Percentiles rank a stretch among this genome's conserved stretches.
phyloP scores from a whole-genome alignment of 306 rosid species.

The Cercis canadensis region DNA sequence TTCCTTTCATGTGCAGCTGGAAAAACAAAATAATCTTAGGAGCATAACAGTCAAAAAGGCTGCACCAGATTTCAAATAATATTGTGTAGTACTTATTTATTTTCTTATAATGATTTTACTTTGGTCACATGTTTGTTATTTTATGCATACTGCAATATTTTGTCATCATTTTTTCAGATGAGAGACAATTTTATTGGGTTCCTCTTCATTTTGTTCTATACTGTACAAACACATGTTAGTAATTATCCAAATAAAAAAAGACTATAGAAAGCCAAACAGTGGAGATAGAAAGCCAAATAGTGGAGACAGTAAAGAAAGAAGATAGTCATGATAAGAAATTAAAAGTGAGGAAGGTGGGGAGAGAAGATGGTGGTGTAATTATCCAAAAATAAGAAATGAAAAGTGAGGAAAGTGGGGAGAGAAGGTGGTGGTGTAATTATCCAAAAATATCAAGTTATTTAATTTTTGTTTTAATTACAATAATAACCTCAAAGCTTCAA shows the following conservation, averaged over 20 bases:
- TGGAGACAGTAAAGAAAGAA: conserved; percentile 25
- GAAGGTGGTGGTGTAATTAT: conserved; percentile 21
- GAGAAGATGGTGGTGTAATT: no score
- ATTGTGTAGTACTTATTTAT: conserved; percentile 17
- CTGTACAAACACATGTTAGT: no score
- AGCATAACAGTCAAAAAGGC: conserved; percentile 23
- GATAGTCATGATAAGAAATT: conserved; percentile 25
- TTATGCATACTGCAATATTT: conserved; percentile 2
- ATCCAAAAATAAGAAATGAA: neutral
- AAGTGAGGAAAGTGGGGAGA: conserved; percentile 18
- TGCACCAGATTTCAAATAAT: conserved; percentile 6
- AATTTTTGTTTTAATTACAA: no score
- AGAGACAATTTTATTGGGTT: no score
- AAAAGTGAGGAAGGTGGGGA: neutral
- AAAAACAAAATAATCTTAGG: conserved; percentile 29
- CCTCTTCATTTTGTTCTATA: conserved; percentile 14
- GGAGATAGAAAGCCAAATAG: conserved; percentile 1
- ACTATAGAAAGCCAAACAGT: neutral
- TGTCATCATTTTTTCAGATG: neutral
- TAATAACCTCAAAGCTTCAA: no score
- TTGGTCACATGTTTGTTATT: no score
- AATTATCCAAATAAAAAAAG: no score
- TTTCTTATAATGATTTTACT: conserved; percentile 18
- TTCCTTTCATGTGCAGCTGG: no score
- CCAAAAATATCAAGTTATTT: neutral